Percentiles rank a stretch among this genome's conserved stretches.
These are phyloP conservation scores for Lachnellula suecica DNA, from an alignment of 2,329 filamentous ascomycete genomes.

Conservation along the genomic window DNA sequence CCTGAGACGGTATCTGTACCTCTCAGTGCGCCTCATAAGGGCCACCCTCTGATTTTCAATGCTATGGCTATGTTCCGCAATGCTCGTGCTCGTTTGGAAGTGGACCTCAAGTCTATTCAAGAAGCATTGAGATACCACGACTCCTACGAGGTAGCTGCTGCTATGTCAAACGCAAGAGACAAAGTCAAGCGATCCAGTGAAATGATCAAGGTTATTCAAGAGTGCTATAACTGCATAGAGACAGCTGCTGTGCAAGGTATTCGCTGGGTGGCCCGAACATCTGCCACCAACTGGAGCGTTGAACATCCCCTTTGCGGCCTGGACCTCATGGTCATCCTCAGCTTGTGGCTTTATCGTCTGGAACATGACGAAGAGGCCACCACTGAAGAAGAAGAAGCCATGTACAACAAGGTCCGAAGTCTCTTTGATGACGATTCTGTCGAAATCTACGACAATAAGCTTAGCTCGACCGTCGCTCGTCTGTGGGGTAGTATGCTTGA, in stretches of 20 bases:
- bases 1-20: conserved; percentile 86
- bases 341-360: conserved; percentile 96
- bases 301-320: conserved; percentile 96
- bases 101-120: conserved; percentile 90
- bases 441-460: conserved; percentile 75
- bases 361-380: conserved; percentile 97
- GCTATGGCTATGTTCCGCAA: conserved; percentile 97
- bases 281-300: conserved; percentile 97
- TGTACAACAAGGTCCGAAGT: conserved; percentile 90
- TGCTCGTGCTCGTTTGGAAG: conserved; percentile 85
- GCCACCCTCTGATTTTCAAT: conserved; percentile 96
- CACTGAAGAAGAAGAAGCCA: conserved; percentile 77
- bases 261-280: conserved; percentile 96
- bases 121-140: conserved; percentile 97
- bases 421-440: conserved; percentile 90
- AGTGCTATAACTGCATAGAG: conserved; percentile 97
- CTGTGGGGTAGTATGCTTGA: conserved; percentile 98
- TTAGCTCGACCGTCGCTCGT: conserved; percentile 92
- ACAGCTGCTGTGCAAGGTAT: conserved; percentile 92
- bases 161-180: conserved; percentile 92
- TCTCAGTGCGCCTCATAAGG: conserved; percentile 90
- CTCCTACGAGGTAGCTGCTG: conserved; percentile 92
- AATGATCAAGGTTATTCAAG: conserved; percentile 98
- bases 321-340: conserved; percentile 97
- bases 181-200: conserved; percentile 92